A percentile compares a stretch with the other conserved stretches of the same genome.
Conservation (phyloP, 257 asterid species). For the Plantago elongata region DNA sequence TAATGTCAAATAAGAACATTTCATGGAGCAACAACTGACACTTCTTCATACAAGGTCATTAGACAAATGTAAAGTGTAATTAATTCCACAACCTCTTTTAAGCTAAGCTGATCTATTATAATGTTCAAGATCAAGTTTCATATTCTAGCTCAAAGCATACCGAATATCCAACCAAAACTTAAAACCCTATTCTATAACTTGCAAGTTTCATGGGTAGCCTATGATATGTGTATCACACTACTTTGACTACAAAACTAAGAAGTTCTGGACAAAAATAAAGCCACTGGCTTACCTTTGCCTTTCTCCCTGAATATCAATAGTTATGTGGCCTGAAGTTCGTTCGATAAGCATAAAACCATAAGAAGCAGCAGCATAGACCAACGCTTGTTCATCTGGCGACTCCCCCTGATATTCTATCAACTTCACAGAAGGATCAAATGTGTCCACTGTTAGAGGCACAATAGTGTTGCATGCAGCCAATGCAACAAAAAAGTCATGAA, state of each 20-base stretch:
- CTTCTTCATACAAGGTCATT: background rate
- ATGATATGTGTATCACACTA: slow-evolving; percentile 5
- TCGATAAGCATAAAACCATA: slow-evolving; percentile 95
- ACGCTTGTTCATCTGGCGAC: slow-evolving; percentile 99
- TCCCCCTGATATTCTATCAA: slow-evolving; percentile 94
- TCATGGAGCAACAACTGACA: background rate
- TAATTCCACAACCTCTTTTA: slow-evolving; percentile 3
- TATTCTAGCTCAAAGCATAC: slow-evolving; percentile 7
- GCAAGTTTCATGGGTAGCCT: background rate
- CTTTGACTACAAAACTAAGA: slow-evolving; percentile 1
- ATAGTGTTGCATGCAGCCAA: slow-evolving; percentile 98
- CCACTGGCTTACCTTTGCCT: slow-evolving; percentile 57
- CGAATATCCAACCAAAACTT: background rate
- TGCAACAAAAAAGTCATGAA: slow-evolving; percentile 72
- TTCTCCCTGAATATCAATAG: slow-evolving; percentile 80
- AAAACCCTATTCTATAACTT: slow-evolving; percentile 1
- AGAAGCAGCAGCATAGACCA: slow-evolving; percentile 93
- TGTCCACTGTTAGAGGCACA: slow-evolving; percentile 71
- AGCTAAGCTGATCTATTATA: background rate
- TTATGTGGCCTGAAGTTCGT: slow-evolving; percentile 90
- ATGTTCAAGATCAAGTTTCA: background rate
- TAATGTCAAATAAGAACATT: slow-evolving; percentile 9
- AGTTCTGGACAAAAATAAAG: slow-evolving; percentile 17
- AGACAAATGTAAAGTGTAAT: background rate
- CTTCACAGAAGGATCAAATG: slow-evolving; percentile 73